These are phyloP conservation scores for Escallonia herrerae DNA, from an alignment of 129 eudicot genomes.

Conservation along the genomic window DNA sequence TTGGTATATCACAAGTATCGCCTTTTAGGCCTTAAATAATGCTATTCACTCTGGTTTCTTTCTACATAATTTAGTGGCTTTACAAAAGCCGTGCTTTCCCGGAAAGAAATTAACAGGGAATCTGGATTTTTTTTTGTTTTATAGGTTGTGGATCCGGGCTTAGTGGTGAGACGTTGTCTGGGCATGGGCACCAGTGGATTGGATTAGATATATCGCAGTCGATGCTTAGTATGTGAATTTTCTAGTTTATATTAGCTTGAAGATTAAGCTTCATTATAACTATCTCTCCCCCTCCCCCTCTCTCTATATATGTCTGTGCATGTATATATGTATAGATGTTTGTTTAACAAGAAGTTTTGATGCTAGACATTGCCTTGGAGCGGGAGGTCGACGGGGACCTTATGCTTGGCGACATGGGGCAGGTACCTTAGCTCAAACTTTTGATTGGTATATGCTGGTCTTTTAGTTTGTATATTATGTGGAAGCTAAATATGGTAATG, in stretches of 20 bases:
- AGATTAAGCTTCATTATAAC: background rate
- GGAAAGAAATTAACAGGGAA: background rate
- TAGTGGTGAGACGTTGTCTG: slow-evolving; percentile 91
- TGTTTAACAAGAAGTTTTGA: slow-evolving; percentile 3
- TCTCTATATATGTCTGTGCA: background rate
- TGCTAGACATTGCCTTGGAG: slow-evolving; percentile 77
- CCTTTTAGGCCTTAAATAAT: too few species aligned
- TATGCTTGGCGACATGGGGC: slow-evolving; percentile 93
- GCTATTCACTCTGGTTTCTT: background rate
- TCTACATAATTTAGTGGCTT: background rate
- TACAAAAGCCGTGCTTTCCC: background rate
- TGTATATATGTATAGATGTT: background rate
- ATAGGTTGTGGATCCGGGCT: slow-evolving; percentile 98
- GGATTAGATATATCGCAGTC: slow-evolving; percentile 87
- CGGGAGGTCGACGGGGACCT: slow-evolving; percentile 91
- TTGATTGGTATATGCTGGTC: too few species aligned
- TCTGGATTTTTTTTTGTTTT: background rate
- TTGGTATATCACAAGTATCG: too few species aligned
- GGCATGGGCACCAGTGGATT: slow-evolving; percentile 91
- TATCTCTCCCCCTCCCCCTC: background rate
- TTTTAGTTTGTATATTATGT: too few species aligned
- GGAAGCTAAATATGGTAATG: too few species aligned
- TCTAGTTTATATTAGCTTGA: background rate
- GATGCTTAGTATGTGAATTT: slow-evolving; percentile 61
- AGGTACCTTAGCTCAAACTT: slow-evolving; percentile 39